Evolutionary conservation across 208 protist genomes (phyloP).

Genomic region (Leishmania lainsoni): DNA sequence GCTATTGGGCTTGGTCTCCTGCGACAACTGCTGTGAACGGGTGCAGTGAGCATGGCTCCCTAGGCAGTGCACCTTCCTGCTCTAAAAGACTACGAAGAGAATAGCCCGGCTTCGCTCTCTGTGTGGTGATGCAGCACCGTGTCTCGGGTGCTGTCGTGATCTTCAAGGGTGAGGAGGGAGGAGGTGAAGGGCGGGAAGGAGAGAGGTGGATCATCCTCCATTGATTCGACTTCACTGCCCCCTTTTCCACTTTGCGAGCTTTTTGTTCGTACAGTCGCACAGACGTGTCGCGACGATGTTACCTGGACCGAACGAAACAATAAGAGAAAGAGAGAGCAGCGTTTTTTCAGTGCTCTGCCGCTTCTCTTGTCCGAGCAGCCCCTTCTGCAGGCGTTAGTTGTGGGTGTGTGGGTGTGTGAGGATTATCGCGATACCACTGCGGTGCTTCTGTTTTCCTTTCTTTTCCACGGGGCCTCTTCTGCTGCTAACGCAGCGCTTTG

Average conservation of each 20-base stretch:
- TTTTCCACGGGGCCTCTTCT: not conserved
- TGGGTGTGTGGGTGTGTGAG: not conserved
- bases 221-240: not conserved
- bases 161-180: not conserved
- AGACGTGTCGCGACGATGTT: not conserved
- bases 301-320: not conserved
- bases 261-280: not conserved
- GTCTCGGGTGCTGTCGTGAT: not conserved
- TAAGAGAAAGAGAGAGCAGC: not conserved
- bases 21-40: slow-evolving; percentile 12
- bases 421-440: not conserved
- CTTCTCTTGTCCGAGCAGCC: not conserved
- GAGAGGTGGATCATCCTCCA: not conserved
- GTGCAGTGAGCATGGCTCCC: not conserved
- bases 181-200: not conserved
- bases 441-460: not conserved
- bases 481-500: not conserved
- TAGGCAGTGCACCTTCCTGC: not conserved
- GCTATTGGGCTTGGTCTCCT: slow-evolving; percentile 17
- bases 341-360: not conserved
- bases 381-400: not conserved
- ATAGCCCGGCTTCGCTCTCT: not conserved
- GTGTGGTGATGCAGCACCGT: not conserved
- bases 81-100: not conserved
- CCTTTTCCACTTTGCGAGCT: not conserved